Evolutionary conservation across 495 filamentous ascomycete species (phyloP).

Genomic region (Filosporella fistucella): DNA sequence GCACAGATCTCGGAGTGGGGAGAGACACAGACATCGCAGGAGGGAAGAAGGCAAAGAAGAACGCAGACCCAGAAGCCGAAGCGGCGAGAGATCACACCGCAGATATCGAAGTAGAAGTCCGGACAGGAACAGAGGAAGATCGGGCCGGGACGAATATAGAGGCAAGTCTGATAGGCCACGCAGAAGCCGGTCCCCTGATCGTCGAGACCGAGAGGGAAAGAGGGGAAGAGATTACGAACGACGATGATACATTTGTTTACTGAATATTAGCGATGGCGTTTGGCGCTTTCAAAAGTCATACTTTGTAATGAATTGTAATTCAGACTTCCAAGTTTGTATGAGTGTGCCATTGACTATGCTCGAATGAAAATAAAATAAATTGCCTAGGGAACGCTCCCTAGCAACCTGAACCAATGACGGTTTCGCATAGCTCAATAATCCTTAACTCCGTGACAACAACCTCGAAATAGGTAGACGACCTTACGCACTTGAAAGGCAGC

Average conservation of each 20-base stretch:
- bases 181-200: conserved; percentile 17
- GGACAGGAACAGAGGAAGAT: conserved; percentile 7
- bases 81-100: conserved; percentile 7
- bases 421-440: no score
- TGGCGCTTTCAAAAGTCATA: neutral
- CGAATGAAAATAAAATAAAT: no score
- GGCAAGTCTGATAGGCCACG: conserved; percentile 4
- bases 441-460: no score
- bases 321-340: no score
- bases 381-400: no score
- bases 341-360: no score
- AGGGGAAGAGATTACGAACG: conserved; percentile 10
- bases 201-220: neutral
- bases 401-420: no score
- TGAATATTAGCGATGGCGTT: conserved; percentile 17
- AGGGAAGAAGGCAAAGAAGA: conserved; percentile 12
- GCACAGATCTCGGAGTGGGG: conserved; percentile 13
- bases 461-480: no score
- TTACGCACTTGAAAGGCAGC: no score
- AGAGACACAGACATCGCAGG: conserved; percentile 7
- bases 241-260: conserved; percentile 1
- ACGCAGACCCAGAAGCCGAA: conserved; percentile 15
- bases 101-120: conserved; percentile 17
- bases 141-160: conserved; percentile 11
- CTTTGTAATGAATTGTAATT: no score